These are phyloP conservation scores for Bruguiera sexangula DNA, from an alignment of 345 rosid species.

Conservation along the genomic window DNA sequence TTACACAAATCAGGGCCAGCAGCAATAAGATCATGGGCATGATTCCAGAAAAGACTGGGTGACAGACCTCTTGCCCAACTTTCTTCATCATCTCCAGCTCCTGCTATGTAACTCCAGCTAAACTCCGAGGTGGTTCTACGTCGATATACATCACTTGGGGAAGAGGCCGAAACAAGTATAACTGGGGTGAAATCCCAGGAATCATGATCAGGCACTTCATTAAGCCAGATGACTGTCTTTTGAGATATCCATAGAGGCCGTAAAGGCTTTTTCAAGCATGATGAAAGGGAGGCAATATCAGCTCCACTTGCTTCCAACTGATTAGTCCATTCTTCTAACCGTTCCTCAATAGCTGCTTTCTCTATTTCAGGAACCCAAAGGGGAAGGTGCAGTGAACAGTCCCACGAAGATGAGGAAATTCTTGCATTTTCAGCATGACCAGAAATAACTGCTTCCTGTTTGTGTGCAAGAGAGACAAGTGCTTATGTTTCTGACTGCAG, in stretches of 20 bases:
- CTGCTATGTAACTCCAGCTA: constrained; percentile 92
- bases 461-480: constrained; percentile 10
- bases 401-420: constrained; percentile 47
- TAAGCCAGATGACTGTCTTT: constrained; percentile 81
- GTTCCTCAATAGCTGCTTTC: constrained; percentile 61
- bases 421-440: constrained; percentile 20
- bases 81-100: constrained; percentile 98
- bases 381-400: constrained; percentile 86
- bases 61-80: constrained; percentile 94
- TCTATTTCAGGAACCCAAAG: constrained; percentile 84
- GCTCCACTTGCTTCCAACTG: constrained; percentile 78
- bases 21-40: constrained; percentile 61
- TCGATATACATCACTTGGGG: constrained; percentile 40
- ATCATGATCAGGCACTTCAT: constrained; percentile 80
- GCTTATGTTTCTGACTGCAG: neutral
- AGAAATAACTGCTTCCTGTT: constrained; percentile 29
- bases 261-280: constrained; percentile 65
- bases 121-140: constrained; percentile 55
- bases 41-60: constrained; percentile 72
- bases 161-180: constrained; percentile 80
- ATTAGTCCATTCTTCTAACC: constrained; percentile 66
- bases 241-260: constrained; percentile 90
- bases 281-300: constrained; percentile 60
- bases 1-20: constrained; percentile 75
- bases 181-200: constrained; percentile 92